Evolutionary conservation across 768 basidiomycete genomes (phyloP).

Genomic region (Mycena leptocephala): DNA sequence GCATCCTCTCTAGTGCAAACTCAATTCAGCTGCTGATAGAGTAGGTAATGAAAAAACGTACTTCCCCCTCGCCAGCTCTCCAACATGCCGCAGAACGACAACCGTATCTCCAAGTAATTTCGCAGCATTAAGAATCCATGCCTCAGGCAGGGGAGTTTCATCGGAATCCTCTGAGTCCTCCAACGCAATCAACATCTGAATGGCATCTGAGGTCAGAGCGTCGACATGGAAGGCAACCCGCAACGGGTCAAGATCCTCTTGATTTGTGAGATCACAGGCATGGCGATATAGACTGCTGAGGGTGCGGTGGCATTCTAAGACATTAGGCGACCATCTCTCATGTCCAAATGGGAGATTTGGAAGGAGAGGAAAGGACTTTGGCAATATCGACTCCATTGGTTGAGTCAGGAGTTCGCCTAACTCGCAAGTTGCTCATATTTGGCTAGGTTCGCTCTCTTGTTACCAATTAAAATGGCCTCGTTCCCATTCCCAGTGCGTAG

Average conservation of each 20-base stretch:
- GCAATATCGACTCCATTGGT: background rate
- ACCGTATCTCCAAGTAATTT: background rate
- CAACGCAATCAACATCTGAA: background rate
- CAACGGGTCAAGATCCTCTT: conserved; percentile 1
- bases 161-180: background rate
- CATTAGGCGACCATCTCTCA: background rate
- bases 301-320: background rate
- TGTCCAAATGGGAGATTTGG: background rate
- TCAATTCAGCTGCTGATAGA: no score
- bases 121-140: background rate
- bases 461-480: background rate
- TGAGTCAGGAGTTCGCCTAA: no score
- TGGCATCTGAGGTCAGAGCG: background rate
- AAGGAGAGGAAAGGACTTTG: background rate
- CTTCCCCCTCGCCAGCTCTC: conserved; percentile 10
- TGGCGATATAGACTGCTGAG: background rate
- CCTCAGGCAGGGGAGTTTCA: background rate
- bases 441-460: background rate
- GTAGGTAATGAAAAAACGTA: background rate
- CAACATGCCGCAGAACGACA: background rate
- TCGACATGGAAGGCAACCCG: background rate
- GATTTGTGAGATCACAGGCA: background rate
- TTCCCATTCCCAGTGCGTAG: no score
- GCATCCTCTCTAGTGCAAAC: background rate
- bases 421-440: background rate